phyloP scores from a whole-genome alignment of 1,284 basidiomycete genomes.

The Ganoderma meredithae region DNA sequence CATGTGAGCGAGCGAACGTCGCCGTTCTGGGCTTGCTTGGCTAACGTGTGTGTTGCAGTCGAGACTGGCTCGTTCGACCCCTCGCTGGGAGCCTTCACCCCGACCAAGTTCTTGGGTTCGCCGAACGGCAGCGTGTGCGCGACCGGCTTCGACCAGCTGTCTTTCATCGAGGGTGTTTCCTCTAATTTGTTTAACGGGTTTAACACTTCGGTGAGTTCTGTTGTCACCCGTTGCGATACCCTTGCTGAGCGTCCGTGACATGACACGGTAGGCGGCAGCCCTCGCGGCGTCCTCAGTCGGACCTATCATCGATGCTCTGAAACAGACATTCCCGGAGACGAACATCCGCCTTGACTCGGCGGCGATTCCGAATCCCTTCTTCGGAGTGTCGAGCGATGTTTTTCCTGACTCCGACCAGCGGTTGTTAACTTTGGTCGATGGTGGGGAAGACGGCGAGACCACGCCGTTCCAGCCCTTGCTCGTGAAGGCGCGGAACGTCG shows the following conservation, averaged over 20 bases:
- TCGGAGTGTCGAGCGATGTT: conserved; percentile 45
- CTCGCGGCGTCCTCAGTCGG: conserved; percentile 32
- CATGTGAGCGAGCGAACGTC: conserved; percentile 44
- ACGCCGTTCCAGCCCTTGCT: conserved; percentile 31
- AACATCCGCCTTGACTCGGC: conserved; percentile 31
- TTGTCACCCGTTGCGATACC: not conserved
- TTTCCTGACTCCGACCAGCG: conserved; percentile 47
- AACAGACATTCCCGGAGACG: conserved; percentile 17
- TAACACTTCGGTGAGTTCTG: conserved; percentile 24
- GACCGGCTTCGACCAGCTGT: conserved; percentile 56
- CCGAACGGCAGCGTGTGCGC: conserved; percentile 51
- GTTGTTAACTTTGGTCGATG: conserved; percentile 45
- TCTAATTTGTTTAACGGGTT: conserved; percentile 39
- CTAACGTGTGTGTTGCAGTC: conserved; percentile 33
- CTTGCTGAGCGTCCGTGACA: not conserved
- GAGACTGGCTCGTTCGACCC: conserved; percentile 57
- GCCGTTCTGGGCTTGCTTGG: not conserved
- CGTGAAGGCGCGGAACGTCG: conserved; percentile 30
- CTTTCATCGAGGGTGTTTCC: conserved; percentile 50
- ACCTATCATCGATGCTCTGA: conserved; percentile 20
- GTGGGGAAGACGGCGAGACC: conserved; percentile 30
- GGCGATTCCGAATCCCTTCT: conserved; percentile 52
- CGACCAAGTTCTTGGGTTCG: conserved; percentile 52
- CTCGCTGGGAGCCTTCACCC: conserved; percentile 51
- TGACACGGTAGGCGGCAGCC: conserved; percentile 24